A percentile compares a stretch with the other conserved stretches of the same genome.
Conservation (phyloP, 345 rosid genomes). For the Aquilaria malaccensis region DNA sequence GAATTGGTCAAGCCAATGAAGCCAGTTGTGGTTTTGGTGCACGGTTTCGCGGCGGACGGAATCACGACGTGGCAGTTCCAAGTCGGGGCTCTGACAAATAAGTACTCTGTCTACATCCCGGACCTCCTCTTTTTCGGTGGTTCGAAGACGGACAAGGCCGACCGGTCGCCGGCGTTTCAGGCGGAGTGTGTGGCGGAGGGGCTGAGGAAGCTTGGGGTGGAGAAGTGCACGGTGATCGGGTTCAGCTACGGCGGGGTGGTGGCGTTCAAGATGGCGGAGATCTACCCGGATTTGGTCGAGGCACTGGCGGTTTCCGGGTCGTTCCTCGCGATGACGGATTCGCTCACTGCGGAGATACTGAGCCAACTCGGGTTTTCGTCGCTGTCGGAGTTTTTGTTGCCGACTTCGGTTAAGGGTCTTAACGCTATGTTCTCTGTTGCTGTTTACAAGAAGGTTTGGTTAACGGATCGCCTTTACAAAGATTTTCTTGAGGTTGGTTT, state of each 20-base stretch:
- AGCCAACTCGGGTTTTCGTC: constrained; percentile 65
- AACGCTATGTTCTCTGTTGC: constrained; percentile 82
- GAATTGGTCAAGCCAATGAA: constrained; percentile 43
- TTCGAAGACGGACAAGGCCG: constrained; percentile 47
- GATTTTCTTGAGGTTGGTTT: constrained; percentile 70
- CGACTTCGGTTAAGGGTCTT: constrained; percentile 67
- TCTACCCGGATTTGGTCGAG: constrained; percentile 58
- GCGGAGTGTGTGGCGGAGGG: constrained; percentile 68
- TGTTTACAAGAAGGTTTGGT: constrained; percentile 79
- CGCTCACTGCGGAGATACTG: constrained; percentile 34
- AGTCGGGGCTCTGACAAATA: constrained; percentile 70
- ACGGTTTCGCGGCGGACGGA: constrained; percentile 91
- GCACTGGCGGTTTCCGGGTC: constrained; percentile 88
- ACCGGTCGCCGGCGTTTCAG: constrained; percentile 76
- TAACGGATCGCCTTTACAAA: constrained; percentile 65
- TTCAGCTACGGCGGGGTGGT: constrained; percentile 98
- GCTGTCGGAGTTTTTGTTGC: constrained; percentile 71
- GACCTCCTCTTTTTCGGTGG: constrained; percentile 87
- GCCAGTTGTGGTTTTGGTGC: constrained; percentile 71
- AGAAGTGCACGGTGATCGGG: constrained; percentile 56
- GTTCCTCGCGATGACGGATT: constrained; percentile 74
- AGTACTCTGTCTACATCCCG: constrained; percentile 82
- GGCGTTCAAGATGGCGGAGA: constrained; percentile 72
- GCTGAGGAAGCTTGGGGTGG: constrained; percentile 55
- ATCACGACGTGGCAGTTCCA: constrained; percentile 97